Percentiles rank a stretch among this genome's conserved stretches.
phyloP scores from a whole-genome alignment of 2,329 filamentous ascomycete genomes.

The Hawksworthiomyces lignivorus region DNA sequence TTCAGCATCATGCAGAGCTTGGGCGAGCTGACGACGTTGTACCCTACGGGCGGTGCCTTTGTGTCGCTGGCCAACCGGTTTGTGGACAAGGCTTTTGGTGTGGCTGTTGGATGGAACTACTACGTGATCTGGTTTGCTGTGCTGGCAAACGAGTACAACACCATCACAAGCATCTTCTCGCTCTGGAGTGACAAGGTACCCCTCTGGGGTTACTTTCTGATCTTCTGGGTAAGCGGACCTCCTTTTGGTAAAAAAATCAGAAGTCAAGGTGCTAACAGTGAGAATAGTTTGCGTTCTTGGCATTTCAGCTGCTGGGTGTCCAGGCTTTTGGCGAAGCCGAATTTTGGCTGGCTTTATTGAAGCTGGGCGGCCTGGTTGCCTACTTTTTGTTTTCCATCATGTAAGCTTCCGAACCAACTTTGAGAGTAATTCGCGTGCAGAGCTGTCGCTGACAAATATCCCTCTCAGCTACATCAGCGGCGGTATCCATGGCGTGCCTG shows the following conservation, averaged over 20 bases:
- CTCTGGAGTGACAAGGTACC: constrained; percentile 58
- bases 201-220: constrained; percentile 60
- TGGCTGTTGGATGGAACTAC: constrained; percentile 66
- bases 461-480: constrained; percentile 54
- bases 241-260: background rate
- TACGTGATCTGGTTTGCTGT: constrained; percentile 60
- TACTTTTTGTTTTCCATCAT: constrained; percentile 70
- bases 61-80: constrained; percentile 63
- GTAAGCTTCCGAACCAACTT: background rate
- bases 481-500: constrained; percentile 53
- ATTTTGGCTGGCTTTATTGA: constrained; percentile 70
- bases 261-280: too few relatives aligned
- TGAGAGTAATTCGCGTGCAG: too few relatives aligned
- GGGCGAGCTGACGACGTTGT: constrained; percentile 67
- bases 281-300: constrained; percentile 46
- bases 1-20: constrained; percentile 63
- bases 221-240: constrained; percentile 54
- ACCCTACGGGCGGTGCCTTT: constrained; percentile 64
- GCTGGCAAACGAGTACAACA: constrained; percentile 64
- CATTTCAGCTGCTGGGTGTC: constrained; percentile 63
- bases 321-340: constrained; percentile 72
- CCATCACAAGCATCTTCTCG: constrained; percentile 56
- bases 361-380: constrained; percentile 60
- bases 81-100: constrained; percentile 61
- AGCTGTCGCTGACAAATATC: too few relatives aligned